Base-by-base conservation (phyloP, 495 filamentous ascomycete genomes). In the Penicillium maclennaniae region DNA sequence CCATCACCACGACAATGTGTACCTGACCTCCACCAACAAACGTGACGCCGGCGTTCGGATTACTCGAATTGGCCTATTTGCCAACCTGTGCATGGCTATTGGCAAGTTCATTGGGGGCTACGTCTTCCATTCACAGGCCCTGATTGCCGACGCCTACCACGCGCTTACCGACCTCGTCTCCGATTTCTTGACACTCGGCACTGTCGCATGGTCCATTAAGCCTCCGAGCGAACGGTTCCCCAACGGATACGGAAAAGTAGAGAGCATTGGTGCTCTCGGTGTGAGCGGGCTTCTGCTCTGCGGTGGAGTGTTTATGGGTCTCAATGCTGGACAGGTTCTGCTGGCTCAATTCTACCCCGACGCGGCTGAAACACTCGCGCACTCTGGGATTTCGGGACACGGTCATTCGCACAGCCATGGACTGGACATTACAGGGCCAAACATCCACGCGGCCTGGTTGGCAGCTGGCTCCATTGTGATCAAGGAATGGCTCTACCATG, bases 401-500 rank as follows among this genome's bases (percentile, higher is more conserved):
- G 70, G 72, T 6, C 88, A 91, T 61, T 80, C 79, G 6, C 83
- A 85, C 58, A 83, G 82, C 54, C 80, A 83, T 63, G 77, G 79
- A 7, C 62, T 72, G n/a, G 73, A 71, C 15, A 79, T 76, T 38
- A 62, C 81, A 23, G 88, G 83, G 0, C 93, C 93, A 0, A 92
- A 86, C 63, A 79, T 97, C 51, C 88, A 97, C 63, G 93, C 93
- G 8, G 92, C 90, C 16, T 98, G 93, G 93, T 70, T 98, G 20
- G 93, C 93, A n/a, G 89, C 81, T 15, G 91, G 88, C 4, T 93
- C 89, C 2, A 95, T 98, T 45, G 69, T 88, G 2, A 73, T 96
- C 48, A 98, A 98, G 73, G 93, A 98, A 68, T 98, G 92, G 88
- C 74, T 98, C 25, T 98, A 97, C 65, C 86, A 87, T 77, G 88